These are phyloP conservation scores for Oryza punctata DNA, from an alignment of 176 grass and related monocot species.

Conservation along the genomic window DNA sequence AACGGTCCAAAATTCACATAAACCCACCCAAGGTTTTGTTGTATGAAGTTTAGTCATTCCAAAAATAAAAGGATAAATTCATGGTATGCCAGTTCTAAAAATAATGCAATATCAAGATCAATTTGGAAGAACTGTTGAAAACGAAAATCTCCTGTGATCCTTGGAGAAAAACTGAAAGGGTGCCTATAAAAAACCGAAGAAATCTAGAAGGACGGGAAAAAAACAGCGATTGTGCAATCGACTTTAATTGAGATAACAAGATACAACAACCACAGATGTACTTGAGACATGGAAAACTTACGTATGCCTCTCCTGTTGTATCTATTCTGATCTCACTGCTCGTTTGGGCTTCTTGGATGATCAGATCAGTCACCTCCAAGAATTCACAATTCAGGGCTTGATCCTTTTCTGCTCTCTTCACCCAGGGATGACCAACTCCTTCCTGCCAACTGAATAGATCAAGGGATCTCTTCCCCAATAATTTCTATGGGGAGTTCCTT, in stretches of 20 bases:
- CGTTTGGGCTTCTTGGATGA: background rate
- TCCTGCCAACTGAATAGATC: background rate
- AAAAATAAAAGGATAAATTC: too few relatives aligned
- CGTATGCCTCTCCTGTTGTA: background rate
- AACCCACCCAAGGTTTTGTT: too few relatives aligned
- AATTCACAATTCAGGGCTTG: background rate
- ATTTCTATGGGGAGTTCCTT: too few relatives aligned
- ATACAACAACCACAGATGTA: background rate
- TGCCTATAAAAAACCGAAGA: background rate
- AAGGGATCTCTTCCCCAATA: background rate
- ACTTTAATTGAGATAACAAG: too few relatives aligned
- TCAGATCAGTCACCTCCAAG: conserved; percentile 11
- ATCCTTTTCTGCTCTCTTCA: background rate
- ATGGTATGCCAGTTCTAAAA: too few relatives aligned
- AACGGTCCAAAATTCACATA: too few relatives aligned
- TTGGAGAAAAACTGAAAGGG: too few relatives aligned
- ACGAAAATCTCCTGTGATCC: too few relatives aligned
- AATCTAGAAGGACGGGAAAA: background rate
- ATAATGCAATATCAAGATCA: too few relatives aligned
- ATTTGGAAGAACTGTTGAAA: too few relatives aligned
- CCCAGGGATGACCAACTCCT: background rate
- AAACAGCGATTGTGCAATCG: background rate
- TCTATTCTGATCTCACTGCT: background rate
- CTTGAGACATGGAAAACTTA: conserved; percentile 13
- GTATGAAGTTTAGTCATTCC: too few relatives aligned